A percentile compares a stretch with the other conserved stretches of the same genome.
Conservation (phyloP, 1,284 basidiomycete species). For the Ganoderma sp. region DNA sequence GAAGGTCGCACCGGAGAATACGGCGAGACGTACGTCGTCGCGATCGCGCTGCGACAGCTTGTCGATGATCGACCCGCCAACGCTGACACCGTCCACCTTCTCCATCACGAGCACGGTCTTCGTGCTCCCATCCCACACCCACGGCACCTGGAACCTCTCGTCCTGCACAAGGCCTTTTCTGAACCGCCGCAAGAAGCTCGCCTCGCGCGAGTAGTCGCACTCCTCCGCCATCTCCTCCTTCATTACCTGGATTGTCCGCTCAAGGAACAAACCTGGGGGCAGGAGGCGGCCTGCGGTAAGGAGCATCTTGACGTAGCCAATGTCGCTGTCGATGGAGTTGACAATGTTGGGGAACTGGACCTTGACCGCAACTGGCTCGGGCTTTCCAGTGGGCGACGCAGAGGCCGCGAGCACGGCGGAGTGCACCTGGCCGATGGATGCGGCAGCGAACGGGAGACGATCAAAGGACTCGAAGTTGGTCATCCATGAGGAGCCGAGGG, state of each 20-base stretch:
- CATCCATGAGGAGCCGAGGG: constrained; percentile 83
- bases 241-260: constrained; percentile 89
- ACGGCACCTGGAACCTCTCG: constrained; percentile 81
- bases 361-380: constrained; percentile 86
- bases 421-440: constrained; percentile 98
- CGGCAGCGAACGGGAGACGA: constrained; percentile 91
- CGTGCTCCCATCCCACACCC: constrained; percentile 85
- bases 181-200: constrained; percentile 74
- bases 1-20: background rate
- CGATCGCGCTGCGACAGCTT: constrained; percentile 67
- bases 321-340: constrained; percentile 86
- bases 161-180: constrained; percentile 62
- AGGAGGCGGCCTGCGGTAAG: constrained; percentile 82
- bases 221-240: constrained; percentile 93
- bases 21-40: constrained; percentile 65
- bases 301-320: constrained; percentile 86
- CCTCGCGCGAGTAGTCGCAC: constrained; percentile 93
- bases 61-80: constrained; percentile 68
- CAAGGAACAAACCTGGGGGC: constrained; percentile 89
- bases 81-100: constrained; percentile 80
- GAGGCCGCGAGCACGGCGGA: constrained; percentile 65
- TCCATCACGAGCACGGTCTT: constrained; percentile 90
- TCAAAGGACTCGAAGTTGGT: constrained; percentile 79
- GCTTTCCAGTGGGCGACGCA: constrained; percentile 56
- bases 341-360: constrained; percentile 95